phyloP scores from a whole-genome alignment of 139 green algal genomes.

The Deuterostichococcus epilithicus region DNA sequence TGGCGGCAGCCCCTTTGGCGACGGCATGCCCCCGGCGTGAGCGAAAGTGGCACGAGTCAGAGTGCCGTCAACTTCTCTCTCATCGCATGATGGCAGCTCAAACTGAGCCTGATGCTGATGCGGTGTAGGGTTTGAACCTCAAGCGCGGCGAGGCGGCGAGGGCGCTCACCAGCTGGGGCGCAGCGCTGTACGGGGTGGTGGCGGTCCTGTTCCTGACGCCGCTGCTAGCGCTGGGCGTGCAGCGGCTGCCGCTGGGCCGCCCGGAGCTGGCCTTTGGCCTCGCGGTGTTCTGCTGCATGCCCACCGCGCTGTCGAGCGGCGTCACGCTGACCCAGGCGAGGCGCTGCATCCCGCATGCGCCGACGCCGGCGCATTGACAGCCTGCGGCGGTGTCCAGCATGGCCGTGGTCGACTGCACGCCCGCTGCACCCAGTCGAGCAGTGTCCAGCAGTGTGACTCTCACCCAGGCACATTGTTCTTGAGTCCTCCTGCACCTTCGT shows the following conservation, averaged over 20 bases:
- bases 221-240: conserved; percentile 21
- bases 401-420: too few relatives aligned
- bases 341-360: conserved; percentile 3
- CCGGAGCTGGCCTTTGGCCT: conserved; percentile 48
- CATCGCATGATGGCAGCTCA: not conserved
- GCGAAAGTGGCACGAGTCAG: too few relatives aligned
- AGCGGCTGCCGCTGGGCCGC: conserved; percentile 43
- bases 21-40: too few relatives aligned
- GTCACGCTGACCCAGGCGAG: conserved; percentile 41
- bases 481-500: too few relatives aligned
- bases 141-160: not conserved
- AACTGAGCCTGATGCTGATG: not conserved
- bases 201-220: conserved; percentile 57
- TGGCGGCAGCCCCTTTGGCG: not conserved
- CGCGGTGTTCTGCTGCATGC: conserved; percentile 70
- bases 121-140: not conserved
- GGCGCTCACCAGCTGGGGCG: conserved; percentile 17
- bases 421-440: too few relatives aligned
- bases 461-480: too few relatives aligned
- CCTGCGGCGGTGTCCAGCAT: not conserved
- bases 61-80: not conserved
- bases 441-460: too few relatives aligned
- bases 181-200: conserved; percentile 17
- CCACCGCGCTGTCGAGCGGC: conserved; percentile 56
- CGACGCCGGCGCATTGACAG: not conserved